Percentiles rank a stretch among this genome's conserved stretches.
phyloP scores from a whole-genome alignment of 2,329 filamentous ascomycete species.

The Aspergillus amoenus region DNA sequence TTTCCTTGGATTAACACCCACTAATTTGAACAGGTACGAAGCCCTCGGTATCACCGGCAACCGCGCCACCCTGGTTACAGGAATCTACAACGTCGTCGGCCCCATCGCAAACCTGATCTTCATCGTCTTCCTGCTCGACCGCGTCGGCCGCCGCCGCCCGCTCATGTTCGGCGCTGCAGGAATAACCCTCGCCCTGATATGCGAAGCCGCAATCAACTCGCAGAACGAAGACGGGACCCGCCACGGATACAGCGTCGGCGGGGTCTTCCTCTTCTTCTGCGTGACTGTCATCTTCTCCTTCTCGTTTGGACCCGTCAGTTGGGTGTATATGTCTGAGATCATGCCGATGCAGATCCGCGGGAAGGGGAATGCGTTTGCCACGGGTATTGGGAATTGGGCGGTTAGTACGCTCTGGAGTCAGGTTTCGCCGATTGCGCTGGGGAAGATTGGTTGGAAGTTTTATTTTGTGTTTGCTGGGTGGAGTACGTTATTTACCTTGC shows the following conservation, averaged over 20 bases:
- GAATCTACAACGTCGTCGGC: slow-evolving; percentile 62
- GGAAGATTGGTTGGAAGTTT: slow-evolving; percentile 52
- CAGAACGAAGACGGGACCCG: slow-evolving; percentile 45
- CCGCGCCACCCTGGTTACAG: slow-evolving; percentile 55
- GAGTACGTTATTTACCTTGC: slow-evolving; percentile 30
- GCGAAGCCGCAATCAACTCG: slow-evolving; percentile 60
- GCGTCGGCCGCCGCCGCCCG: slow-evolving; percentile 53
- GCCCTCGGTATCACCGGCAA: slow-evolving; percentile 56
- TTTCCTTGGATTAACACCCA: too few relatives aligned
- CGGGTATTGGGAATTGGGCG: slow-evolving; percentile 59
- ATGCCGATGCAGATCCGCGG: slow-evolving; percentile 66
- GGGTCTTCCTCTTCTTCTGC: slow-evolving; percentile 66
- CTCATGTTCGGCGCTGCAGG: slow-evolving; percentile 55
- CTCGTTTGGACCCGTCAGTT: slow-evolving; percentile 54
- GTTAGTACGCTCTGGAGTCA: slow-evolving; percentile 61
- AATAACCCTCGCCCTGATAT: slow-evolving; percentile 58
- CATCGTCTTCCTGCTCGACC: slow-evolving; percentile 57
- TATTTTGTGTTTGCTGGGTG: slow-evolving; percentile 60
- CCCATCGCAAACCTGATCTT: slow-evolving; percentile 46
- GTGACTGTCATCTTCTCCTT: slow-evolving; percentile 61
- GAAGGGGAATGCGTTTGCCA: slow-evolving; percentile 58
- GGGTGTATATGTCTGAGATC: slow-evolving; percentile 65
- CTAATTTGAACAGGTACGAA: slow-evolving; percentile 22
- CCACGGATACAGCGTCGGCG: slow-evolving; percentile 56
- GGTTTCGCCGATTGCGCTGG: slow-evolving; percentile 54